These are phyloP conservation scores for Tremellales sp. DNA, from an alignment of 1,284 basidiomycete species.

Conservation along the genomic window DNA sequence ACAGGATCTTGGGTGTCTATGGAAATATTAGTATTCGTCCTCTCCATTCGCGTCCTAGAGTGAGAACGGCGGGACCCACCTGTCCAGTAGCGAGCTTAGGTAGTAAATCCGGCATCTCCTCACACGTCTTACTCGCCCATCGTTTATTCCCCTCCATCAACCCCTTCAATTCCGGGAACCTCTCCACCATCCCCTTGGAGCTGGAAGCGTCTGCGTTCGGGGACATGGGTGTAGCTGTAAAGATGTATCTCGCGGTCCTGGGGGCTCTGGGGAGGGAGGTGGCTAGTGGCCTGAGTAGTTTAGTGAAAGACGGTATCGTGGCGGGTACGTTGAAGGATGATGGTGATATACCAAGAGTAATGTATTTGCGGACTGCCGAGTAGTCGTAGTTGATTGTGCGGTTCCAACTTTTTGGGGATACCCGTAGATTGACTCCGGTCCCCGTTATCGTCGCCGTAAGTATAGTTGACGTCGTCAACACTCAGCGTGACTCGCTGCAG, in stretches of 20 bases:
- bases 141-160: constrained; percentile 33
- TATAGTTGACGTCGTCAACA: too few relatives aligned
- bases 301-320: constrained; percentile 16
- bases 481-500: too few relatives aligned
- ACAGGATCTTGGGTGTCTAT: constrained; percentile 42
- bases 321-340: neutral
- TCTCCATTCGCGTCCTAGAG: neutral
- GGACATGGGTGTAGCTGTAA: neutral
- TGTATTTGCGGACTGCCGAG: neutral
- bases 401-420: neutral
- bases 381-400: neutral
- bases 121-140: constrained; percentile 29
- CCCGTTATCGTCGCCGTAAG: too few relatives aligned
- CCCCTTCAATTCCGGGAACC: constrained; percentile 22
- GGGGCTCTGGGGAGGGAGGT: neutral
- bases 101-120: constrained; percentile 36
- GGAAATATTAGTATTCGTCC: neutral
- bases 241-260: neutral
- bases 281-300: constrained; percentile 5
- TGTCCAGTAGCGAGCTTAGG: constrained; percentile 35
- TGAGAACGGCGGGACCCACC: constrained; percentile 17
- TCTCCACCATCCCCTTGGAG: neutral
- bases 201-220: neutral
- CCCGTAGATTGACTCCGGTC: too few relatives aligned
- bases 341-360: neutral